Base-by-base conservation (phyloP, 495 filamentous ascomycete genomes). In the Penicillium salamii region DNA sequence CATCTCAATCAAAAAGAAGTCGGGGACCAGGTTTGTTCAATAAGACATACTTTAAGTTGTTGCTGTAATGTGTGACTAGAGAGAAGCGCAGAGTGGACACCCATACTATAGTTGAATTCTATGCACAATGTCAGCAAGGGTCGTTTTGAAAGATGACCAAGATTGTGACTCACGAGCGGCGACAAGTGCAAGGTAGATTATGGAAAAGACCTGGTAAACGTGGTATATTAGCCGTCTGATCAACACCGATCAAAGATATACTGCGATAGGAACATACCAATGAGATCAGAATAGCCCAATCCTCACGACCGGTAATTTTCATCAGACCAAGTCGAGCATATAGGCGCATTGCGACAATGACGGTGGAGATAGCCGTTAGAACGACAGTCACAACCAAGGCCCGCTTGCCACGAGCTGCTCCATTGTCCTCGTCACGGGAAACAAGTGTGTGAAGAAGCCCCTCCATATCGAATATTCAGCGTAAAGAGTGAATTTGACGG, bases 381-480 rank as follows among this genome's bases (percentile, higher is more conserved):
- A 67, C 61, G 4, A 58, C 61, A 24, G 69, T 69, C 28, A 69
- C 67, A 15, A 72, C 69, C 53, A 72, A 39, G 11, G 69, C 69
- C 46, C 52, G 60, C 17, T 54, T 51, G 35, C 69, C 69, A 26
- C 57, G 67, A 12, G 52, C 37, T 28, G 49, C 49, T 1, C 54
- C 63, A 42, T 61, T 49, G 15, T 58, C 53, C 4, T 12, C 50
- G 5, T 20, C 37, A 17, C 69, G 55, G 1, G 61, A 46, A 15
- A 63, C 3, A 6, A 67, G 24, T 12, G 47, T 52, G 18, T 62
- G 42, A 26, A 57, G 11, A 11, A 49, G 13, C 7, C n/a, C 24
- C 4, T 66, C 48, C 65, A 68, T 67, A 7, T 32, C 57, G 43
- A 26, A 23, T 5, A 5, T 35, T 17, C 17, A 44, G 23, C 18